Base-by-base conservation (phyloP, 2,329 filamentous ascomycete species). In the Mycosphaerella arachidis region DNA sequence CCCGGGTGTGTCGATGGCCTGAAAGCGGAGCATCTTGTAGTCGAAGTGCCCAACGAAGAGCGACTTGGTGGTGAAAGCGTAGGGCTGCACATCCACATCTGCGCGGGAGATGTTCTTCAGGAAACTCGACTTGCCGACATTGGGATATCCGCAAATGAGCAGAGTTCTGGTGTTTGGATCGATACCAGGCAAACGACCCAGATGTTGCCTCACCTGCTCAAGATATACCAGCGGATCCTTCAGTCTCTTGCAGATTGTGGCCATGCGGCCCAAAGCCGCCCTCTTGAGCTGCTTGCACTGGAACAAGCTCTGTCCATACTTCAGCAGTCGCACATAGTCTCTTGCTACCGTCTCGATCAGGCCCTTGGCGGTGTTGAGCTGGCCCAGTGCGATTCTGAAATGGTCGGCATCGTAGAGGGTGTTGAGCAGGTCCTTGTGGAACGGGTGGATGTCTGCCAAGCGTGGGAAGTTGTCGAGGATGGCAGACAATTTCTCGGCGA, bases 211-310 rank as follows among this genome's bases (percentile, higher is more conserved):
- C 66, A 96, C 91, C 78, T 97, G 92, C 78, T 99, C 94, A 61
- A 99, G 86, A 76, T 97, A 99, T 65, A 95, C 82, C 53, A 99
- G 84, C 57, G 94, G 91, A 70, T 99, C 94, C 79, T 96, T 97
- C 64, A 99, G 81, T 65, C 92, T 87, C 81, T 92, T 94, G 79
- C 91, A 91, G 71, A 99, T 91, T 18, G 94, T 99, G 66, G 93
- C 94, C 94, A 99, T 97, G 74, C 94, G 92, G 82, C 94, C 94
- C 56, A 99, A 85, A 8, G 90, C 95, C 55, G 95, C 94, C 66
- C 90, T 85, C 86, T 99, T 99, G 71, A 99, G 86, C 81, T 97
- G 92, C 81, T 99, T 99, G 85, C 93, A 97, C 81, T 99, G 94
- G 82, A 93, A 99, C 66, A 99, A 84, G 71, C 88, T 95, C 81